Percentiles rank a stretch among this genome's conserved stretches.
Conservation (phyloP, 345 rosid genomes). For the Eucalyptus sp. region DNA sequence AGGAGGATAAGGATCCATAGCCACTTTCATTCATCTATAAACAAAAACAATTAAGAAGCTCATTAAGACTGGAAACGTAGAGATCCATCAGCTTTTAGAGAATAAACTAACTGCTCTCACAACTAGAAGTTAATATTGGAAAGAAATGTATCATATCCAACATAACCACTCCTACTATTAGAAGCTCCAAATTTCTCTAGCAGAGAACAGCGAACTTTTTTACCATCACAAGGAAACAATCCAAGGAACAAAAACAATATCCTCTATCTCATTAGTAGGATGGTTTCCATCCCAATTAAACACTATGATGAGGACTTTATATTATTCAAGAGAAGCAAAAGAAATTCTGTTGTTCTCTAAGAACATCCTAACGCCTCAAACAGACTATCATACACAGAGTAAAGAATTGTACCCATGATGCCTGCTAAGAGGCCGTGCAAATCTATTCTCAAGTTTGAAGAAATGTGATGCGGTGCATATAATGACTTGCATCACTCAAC, state of each 20-base stretch:
- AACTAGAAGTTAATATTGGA: neutral
- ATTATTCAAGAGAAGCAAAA: neutral
- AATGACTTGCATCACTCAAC: neutral
- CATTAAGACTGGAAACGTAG: neutral
- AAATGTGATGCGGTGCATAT: neutral
- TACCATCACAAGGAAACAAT: neutral
- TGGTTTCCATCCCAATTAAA: neutral
- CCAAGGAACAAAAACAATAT: neutral
- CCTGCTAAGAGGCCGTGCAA: neutral
- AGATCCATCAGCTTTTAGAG: neutral
- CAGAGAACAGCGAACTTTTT: neutral
- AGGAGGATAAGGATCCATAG: constrained; percentile 56
- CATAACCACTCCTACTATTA: neutral
- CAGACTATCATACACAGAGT: neutral
- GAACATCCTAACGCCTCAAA: neutral
- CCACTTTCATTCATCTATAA: constrained; percentile 49
- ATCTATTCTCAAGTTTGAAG: neutral
- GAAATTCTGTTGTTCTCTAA: neutral
- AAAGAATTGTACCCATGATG: neutral
- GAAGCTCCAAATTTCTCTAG: neutral
- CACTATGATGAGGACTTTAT: neutral
- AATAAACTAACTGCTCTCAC: neutral
- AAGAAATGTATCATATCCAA: neutral
- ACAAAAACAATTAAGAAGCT: neutral
- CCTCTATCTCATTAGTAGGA: neutral